A percentile compares a stretch with the other conserved stretches of the same genome.
Evolutionary conservation across 78 protist species (phyloP).

Genomic region (Cavenderia fasciculata): DNA sequence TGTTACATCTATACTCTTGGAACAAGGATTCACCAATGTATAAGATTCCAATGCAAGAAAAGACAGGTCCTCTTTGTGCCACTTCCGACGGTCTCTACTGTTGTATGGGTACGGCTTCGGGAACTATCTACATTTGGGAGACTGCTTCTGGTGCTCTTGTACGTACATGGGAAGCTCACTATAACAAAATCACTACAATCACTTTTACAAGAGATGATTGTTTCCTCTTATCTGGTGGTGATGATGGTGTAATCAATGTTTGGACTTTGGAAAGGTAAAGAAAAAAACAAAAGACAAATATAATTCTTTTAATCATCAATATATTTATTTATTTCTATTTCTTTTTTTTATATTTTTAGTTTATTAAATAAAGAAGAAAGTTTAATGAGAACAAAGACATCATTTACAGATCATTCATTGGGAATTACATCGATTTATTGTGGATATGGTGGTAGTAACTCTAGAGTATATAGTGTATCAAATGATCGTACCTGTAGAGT

Average conservation of each 20-base stretch:
- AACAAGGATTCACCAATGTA: slow-evolving; percentile 64
- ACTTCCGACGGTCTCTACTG: slow-evolving; percentile 49
- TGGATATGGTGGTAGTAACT: slow-evolving; percentile 46
- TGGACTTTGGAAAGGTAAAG: slow-evolving; percentile 50
- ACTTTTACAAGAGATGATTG: slow-evolving; percentile 67
- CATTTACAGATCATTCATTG: slow-evolving; percentile 76
- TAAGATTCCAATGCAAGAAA: slow-evolving; percentile 69
- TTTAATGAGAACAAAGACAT: not conserved
- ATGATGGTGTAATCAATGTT: slow-evolving; percentile 71
- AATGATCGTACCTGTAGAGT: slow-evolving; percentile 68
- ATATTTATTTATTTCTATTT: not conserved
- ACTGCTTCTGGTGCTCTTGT: slow-evolving; percentile 58
- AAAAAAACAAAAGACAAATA: too few species aligned
- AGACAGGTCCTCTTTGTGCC: slow-evolving; percentile 40
- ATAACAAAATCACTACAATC: slow-evolving; percentile 52
- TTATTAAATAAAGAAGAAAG: slow-evolving; percentile 23
- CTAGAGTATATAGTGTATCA: slow-evolving; percentile 32
- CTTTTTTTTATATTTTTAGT: not conserved
- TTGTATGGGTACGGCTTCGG: slow-evolving; percentile 42
- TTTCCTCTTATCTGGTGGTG: slow-evolving; percentile 66
- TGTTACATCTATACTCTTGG: slow-evolving; percentile 67
- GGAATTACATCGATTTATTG: slow-evolving; percentile 60
- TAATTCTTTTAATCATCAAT: not conserved
- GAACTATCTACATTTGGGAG: slow-evolving; percentile 67
- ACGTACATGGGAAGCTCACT: slow-evolving; percentile 69